Evolutionary conservation across 306 rosid species (phyloP), one percentile per base, ranked within the genome.

Genomic region (Datisca glomerata): DNA sequence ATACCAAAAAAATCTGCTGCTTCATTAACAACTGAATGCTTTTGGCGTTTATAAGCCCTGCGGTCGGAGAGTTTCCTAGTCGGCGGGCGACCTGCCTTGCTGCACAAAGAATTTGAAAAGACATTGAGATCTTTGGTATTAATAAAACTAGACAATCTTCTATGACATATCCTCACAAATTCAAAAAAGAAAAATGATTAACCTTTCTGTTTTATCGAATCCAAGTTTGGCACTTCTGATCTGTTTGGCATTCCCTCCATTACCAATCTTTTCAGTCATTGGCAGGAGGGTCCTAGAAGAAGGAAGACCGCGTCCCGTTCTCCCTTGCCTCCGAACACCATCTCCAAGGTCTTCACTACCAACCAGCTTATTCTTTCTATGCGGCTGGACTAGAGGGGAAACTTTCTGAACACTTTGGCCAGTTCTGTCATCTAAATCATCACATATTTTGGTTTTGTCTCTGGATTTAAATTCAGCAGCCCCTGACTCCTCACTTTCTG

Each of bases 21-120:
- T 47, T 76, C 58, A 62, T 71, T 83, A 12, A 68, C 51, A 21
- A 79, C 66, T 53, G 85, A 53, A 65, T 75, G 81, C 65, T 89
- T 89, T 66, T 84, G 96, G 55, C 99, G 94, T 46, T 89, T 69
- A 58, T 84, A 84, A 12, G 96, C 74, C 64, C 80, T 91, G 18
- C 99, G 94, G 56, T 85, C 96, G 55, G 96, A 78, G 35, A 80
- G 86, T 67, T 82, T 85, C 66, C 96, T 77, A 33, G 91, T 78
- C 61, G 94, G 96, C 27, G 99, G 99, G 66, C 99, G 99, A 49
- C 99, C 99, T 35, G 80, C 79, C 76, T 81, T 85, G 79, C 99
- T 91, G 96, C 69, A 65, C 55, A 54, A 49, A 42, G 47, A 36
- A 47, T 64, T 68, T 51, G 41, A 60, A 23, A 67, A 51, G 70